phyloP scores from a whole-genome alignment of 73 alveolate species.

The Paramecium octaurelia region DNA sequence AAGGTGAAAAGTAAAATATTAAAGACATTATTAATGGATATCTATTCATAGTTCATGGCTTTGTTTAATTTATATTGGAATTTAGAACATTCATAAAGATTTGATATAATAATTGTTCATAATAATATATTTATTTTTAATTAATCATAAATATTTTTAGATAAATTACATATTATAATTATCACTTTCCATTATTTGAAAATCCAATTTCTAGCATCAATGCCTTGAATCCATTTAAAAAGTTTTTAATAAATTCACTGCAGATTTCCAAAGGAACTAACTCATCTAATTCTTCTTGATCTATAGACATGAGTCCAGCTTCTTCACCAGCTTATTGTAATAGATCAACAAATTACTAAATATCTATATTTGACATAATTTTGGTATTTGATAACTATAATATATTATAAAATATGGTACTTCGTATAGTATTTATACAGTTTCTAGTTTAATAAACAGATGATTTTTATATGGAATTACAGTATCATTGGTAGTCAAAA shows the following conservation, averaged over 20 bases:
- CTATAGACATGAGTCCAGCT: conserved; percentile 80
- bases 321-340: conserved; percentile 93
- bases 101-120: background rate
- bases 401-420: conserved; percentile 36
- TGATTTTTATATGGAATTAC: conserved; percentile 63
- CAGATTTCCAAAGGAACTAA: conserved; percentile 88
- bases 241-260: conserved; percentile 82
- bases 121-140: background rate
- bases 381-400: conserved; percentile 69
- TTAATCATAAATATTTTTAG: background rate
- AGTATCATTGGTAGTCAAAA: conserved; percentile 72
- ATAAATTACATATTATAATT: conserved; percentile 45
- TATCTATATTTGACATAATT: conserved; percentile 91
- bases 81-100: background rate
- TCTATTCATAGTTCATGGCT: background rate
- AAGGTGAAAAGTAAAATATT: background rate
- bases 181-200: conserved; percentile 55
- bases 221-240: conserved; percentile 83
- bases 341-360: conserved; percentile 88
- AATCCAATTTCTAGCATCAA: conserved; percentile 90
- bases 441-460: conserved; percentile 69
- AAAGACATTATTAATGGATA: background rate
- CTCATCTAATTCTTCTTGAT: conserved; percentile 92
- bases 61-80: background rate
- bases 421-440: conserved; percentile 79